Evolutionary conservation across 306 rosid genomes (phyloP).

Genomic region (Comarum palustre): DNA sequence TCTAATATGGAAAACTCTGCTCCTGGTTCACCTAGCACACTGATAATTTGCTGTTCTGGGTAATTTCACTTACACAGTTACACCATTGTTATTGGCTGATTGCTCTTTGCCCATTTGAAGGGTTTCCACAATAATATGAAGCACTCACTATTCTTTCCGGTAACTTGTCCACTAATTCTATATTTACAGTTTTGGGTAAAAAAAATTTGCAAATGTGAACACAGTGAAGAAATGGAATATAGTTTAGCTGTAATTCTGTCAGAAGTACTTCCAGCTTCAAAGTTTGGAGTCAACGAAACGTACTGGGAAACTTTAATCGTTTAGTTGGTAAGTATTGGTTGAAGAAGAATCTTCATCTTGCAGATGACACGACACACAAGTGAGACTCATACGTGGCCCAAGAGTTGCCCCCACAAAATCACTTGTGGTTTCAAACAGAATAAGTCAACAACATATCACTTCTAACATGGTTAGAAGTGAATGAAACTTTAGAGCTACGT

Average conservation of each 20-base stretch:
- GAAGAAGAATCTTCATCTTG: slow-evolving; percentile 3
- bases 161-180: neutral
- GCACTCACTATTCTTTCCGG: neutral
- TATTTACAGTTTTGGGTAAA: neutral
- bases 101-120: neutral
- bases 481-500: too few species aligned
- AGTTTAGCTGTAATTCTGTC: neutral
- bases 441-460: too few species aligned
- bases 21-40: neutral
- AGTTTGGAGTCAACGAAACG: neutral
- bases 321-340: neutral
- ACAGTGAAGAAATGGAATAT: neutral
- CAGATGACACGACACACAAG: neutral
- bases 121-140: neutral
- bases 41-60: neutral
- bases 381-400: neutral
- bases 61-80: neutral
- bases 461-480: too few species aligned
- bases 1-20: neutral
- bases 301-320: neutral
- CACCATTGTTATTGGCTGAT: neutral
- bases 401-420: neutral
- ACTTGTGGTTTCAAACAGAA: neutral
- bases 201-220: neutral
- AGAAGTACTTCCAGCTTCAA: neutral